phyloP scores from a whole-genome alignment of 1,139 yeast genomes.

The Hemisphaericaspora subhashii region DNA sequence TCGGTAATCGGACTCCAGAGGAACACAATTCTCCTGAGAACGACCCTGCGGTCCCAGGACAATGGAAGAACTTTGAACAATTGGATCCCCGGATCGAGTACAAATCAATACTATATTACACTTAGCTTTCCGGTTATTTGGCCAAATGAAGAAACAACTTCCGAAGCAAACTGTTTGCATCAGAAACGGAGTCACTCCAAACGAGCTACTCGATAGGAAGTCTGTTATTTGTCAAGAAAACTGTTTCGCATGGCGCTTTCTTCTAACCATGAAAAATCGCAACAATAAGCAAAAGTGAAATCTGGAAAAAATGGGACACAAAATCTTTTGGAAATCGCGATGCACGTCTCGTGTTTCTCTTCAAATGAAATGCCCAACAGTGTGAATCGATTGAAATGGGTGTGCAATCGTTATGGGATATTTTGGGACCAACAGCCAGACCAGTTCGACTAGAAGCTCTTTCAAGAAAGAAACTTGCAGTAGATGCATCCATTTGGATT shows the following conservation, averaged over 20 bases:
- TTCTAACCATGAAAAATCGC: too few relatives aligned
- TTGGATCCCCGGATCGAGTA: not conserved
- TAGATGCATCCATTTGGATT: constrained; percentile 98
- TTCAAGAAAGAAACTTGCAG: constrained; percentile 75
- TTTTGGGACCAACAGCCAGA: constrained; percentile 84
- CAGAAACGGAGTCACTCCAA: too few relatives aligned
- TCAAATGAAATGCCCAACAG: not conserved
- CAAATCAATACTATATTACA: not conserved
- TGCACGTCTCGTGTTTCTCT: not conserved
- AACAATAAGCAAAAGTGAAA: too few relatives aligned
- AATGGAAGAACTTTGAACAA: not conserved
- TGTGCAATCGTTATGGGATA: constrained; percentile 93
- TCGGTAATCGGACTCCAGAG: too few relatives aligned
- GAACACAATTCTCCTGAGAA: too few relatives aligned
- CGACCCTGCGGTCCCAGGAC: too few relatives aligned
- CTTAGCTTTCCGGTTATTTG: not conserved
- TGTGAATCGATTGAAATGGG: constrained; percentile 62
- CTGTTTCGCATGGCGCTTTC: too few relatives aligned
- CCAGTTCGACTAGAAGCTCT: constrained; percentile 89
- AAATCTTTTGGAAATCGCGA: too few relatives aligned
- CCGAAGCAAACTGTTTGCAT: too few relatives aligned
- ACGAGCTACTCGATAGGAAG: too few relatives aligned
- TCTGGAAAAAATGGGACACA: too few relatives aligned
- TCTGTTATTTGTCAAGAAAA: too few relatives aligned
- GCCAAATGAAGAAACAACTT: not conserved